Conservation (phyloP, 179 eudicot genomes). For the Sideroxylon spinosum region DNA sequence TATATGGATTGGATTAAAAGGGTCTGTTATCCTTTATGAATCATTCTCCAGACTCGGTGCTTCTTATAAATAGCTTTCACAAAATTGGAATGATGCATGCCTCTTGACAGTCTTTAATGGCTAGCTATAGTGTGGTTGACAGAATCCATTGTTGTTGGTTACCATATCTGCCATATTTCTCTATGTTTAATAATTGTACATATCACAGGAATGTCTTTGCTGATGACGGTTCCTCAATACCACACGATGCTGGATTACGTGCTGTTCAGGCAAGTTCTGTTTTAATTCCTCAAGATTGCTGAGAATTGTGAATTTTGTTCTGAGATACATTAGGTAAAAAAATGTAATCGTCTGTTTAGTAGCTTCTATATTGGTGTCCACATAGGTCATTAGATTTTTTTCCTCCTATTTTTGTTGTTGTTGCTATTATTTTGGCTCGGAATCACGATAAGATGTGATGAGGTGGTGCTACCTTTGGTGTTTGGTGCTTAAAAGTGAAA, state of each 20-base stretch:
- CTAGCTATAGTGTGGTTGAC: not conserved
- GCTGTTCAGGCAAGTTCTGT: conserved; percentile 64
- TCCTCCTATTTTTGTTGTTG: not conserved
- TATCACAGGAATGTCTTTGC: conserved; percentile 70
- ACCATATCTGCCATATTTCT: not conserved
- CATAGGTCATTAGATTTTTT: not conserved
- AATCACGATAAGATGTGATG: not conserved
- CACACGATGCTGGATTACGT: conserved; percentile 59
- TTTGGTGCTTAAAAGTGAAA: conserved; percentile 6
- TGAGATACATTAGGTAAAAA: not conserved
- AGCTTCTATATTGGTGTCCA: not conserved
- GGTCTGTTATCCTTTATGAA: not conserved
- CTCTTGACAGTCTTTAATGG: no score
- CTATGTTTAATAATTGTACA: not conserved
- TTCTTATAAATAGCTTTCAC: not conserved
- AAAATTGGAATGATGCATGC: not conserved
- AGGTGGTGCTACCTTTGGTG: not conserved
- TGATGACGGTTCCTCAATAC: conserved; percentile 68
- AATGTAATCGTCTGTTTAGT: not conserved
- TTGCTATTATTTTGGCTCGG: not conserved
- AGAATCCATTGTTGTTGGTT: not conserved
- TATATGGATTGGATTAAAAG: no score
- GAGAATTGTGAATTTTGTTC: not conserved
- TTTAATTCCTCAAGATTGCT: not conserved
- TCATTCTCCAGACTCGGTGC: not conserved